Evolutionary conservation across 768 basidiomycete species (phyloP).

Genomic region (Austroboletus eburneus): DNA sequence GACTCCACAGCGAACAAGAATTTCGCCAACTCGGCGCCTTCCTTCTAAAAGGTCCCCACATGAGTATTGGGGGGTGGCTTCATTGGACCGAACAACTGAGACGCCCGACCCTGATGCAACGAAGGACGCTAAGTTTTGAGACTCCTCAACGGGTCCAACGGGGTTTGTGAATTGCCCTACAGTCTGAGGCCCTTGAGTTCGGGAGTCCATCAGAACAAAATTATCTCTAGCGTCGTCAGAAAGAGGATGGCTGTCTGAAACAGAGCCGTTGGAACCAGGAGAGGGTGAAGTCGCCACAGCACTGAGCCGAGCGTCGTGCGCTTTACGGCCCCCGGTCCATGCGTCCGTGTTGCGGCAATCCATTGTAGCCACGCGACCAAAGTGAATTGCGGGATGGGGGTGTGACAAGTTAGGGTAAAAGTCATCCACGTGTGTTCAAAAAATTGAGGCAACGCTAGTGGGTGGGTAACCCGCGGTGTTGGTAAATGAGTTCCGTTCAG

Average conservation of each 20-base stretch:
- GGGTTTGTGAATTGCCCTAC: not conserved
- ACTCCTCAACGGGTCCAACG: not conserved
- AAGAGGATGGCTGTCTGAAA: not conserved
- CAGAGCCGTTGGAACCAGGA: constrained; percentile 6
- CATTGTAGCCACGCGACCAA: constrained; percentile 16
- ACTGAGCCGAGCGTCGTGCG: constrained; percentile 8
- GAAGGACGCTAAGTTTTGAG: constrained; percentile 3
- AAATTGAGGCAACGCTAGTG: not conserved
- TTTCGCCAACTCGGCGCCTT: constrained; percentile 15
- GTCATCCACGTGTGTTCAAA: not conserved
- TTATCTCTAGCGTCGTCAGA: constrained; percentile 1
- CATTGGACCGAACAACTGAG: not conserved
- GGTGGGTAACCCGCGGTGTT: constrained; percentile 1
- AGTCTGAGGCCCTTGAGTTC: not conserved
- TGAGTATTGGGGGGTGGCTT: not conserved
- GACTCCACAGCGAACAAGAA: constrained; percentile 20
- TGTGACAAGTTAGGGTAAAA: constrained; percentile 7
- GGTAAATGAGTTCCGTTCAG: constrained; percentile 3
- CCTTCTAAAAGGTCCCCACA: constrained; percentile 13
- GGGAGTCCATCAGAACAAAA: constrained; percentile 5
- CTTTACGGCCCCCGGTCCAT: constrained; percentile 13
- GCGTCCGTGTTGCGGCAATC: constrained; percentile 26
- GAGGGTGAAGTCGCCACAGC: constrained; percentile 9
- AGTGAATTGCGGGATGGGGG: constrained; percentile 8
- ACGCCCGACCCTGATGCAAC: constrained; percentile 3